Percentiles rank a stretch among this genome's conserved stretches.
phyloP scores from a whole-genome alignment of 176 grass and related monocot genomes.

The Metroxylon sagu region DNA sequence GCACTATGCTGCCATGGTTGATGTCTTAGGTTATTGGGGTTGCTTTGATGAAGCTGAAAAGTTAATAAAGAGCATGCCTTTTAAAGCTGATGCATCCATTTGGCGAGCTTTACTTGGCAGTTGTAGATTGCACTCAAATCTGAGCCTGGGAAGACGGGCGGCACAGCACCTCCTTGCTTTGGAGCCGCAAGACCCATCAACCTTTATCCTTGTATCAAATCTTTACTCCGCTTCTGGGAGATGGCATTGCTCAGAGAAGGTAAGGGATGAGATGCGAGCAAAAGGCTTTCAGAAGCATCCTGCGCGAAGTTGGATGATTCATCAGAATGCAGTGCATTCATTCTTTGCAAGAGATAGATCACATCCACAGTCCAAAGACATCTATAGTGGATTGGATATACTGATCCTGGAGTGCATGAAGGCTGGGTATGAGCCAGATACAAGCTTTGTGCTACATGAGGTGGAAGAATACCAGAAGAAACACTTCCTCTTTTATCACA shows the following conservation, averaged over 20 bases:
- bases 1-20: constrained; percentile 41
- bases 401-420: constrained; percentile 57
- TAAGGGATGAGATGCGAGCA: constrained; percentile 44
- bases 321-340: constrained; percentile 33
- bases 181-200: constrained; percentile 45
- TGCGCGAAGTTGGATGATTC: constrained; percentile 52
- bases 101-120: constrained; percentile 64
- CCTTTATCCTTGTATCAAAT: constrained; percentile 42
- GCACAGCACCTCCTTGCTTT: constrained; percentile 33
- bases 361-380: constrained; percentile 52
- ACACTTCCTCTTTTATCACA: constrained; percentile 70
- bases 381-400: constrained; percentile 54
- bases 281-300: constrained; percentile 55
- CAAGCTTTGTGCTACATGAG: constrained; percentile 59
- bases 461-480: constrained; percentile 70
- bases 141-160: constrained; percentile 23
- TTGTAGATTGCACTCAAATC: constrained; percentile 31
- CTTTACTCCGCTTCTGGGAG: constrained; percentile 49
- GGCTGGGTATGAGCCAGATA: constrained; percentile 55
- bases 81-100: constrained; percentile 36
- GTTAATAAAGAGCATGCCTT: constrained; percentile 40
- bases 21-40: constrained; percentile 49
- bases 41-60: constrained; percentile 45
- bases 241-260: constrained; percentile 50
- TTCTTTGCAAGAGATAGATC: constrained; percentile 62